phyloP scores from a whole-genome alignment of 805 yeast genomes.

The Danielia oregonensis region DNA sequence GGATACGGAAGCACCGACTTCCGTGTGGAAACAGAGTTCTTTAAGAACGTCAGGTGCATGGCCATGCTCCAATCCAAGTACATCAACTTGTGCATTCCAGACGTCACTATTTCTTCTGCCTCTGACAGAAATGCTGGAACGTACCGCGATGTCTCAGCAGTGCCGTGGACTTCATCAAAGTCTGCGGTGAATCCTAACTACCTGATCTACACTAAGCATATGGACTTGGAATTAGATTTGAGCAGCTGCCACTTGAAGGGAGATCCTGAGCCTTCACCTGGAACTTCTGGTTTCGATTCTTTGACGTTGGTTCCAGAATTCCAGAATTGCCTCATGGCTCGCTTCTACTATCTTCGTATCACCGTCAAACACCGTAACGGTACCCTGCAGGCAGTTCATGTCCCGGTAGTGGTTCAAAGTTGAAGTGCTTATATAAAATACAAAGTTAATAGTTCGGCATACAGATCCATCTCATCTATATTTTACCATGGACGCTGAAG shows the following conservation, averaged over 20 bases:
- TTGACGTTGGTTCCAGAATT: slow-evolving; percentile 37
- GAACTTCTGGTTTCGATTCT: slow-evolving; percentile 21
- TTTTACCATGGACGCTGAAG: slow-evolving; percentile 14
- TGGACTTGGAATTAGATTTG: slow-evolving; percentile 27
- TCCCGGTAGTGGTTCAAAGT: slow-evolving; percentile 32
- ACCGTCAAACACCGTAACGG: slow-evolving; percentile 28
- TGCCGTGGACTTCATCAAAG: slow-evolving; percentile 26
- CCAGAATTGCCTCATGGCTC: slow-evolving; percentile 34
- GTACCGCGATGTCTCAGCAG: slow-evolving; percentile 18
- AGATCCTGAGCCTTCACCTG: slow-evolving; percentile 7
- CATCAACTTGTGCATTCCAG: slow-evolving; percentile 25
- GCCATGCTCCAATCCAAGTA: slow-evolving; percentile 34
- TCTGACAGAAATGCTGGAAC: slow-evolving; percentile 18
- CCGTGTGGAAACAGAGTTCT: slow-evolving; percentile 33
- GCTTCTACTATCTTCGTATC: slow-evolving; percentile 34
- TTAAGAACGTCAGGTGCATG: slow-evolving; percentile 32
- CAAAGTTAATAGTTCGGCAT: not conserved
- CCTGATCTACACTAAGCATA: slow-evolving; percentile 24
- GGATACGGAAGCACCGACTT: slow-evolving; percentile 28
- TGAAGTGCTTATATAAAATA: slow-evolving; percentile 5
- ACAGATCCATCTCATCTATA: not conserved
- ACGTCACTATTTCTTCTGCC: slow-evolving; percentile 12
- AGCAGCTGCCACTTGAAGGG: slow-evolving; percentile 29
- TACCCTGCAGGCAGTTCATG: slow-evolving; percentile 27
- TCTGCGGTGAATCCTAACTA: slow-evolving; percentile 13